phyloP scores from a whole-genome alignment of 306 rosid genomes.

The Argentina anserina region DNA sequence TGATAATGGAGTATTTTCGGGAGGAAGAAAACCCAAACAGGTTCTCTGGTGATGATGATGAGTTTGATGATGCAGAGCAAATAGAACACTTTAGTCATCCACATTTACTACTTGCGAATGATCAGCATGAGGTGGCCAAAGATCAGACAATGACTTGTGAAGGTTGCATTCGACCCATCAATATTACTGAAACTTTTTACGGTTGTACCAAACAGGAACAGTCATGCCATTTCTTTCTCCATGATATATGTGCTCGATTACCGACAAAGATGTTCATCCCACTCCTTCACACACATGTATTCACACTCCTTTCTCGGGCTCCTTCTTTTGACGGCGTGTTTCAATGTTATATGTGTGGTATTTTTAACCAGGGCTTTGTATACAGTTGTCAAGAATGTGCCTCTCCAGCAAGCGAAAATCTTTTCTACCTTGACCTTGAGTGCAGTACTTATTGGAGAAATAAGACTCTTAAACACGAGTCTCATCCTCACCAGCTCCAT shows the following conservation, averaged over 20 bases:
- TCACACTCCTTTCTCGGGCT: background rate
- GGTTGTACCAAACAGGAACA: background rate
- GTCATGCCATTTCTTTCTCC: background rate
- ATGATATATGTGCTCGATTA: background rate
- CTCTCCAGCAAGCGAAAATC: too few species aligned
- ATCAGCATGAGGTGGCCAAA: background rate
- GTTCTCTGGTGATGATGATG: background rate
- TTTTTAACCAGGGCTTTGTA: background rate
- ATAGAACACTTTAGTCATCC: background rate
- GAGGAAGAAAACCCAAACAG: background rate
- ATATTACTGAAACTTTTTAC: background rate
- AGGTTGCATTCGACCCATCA: background rate
- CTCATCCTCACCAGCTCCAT: background rate
- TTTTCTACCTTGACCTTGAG: background rate
- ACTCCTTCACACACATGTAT: background rate
- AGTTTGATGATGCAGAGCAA: too few species aligned
- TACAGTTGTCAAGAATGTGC: background rate
- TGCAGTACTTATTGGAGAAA: background rate
- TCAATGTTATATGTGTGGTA: background rate
- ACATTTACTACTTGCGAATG: background rate
- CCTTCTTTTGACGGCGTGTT: background rate
- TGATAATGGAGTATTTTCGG: background rate
- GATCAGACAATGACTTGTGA: background rate
- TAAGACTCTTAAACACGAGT: background rate
- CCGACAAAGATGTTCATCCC: background rate